Conservation (phyloP, 2,329 filamentous ascomycete species). For the Aspergillus fumigatiaffinis region DNA sequence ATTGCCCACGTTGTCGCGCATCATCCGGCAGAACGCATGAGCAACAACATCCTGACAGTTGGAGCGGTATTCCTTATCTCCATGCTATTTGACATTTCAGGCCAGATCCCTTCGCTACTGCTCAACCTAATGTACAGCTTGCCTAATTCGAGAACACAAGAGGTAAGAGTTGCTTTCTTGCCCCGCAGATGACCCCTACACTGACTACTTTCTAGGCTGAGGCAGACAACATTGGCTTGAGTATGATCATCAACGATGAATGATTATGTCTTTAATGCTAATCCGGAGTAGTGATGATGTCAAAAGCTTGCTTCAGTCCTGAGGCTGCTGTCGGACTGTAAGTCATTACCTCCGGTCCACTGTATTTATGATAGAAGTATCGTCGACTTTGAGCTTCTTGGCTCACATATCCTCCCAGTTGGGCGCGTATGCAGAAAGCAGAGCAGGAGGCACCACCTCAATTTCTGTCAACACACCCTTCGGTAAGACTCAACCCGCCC, state of each 20-base stretch:
- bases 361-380: background rate
- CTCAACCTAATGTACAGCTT: conserved; percentile 49
- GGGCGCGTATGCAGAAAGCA: conserved; percentile 49
- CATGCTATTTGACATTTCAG: conserved; percentile 39
- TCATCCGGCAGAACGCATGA: conserved; percentile 54
- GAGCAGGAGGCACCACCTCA: conserved; percentile 49
- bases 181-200: background rate
- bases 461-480: conserved; percentile 59
- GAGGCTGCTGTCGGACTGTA: conserved; percentile 51
- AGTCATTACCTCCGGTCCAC: conserved; percentile 8
- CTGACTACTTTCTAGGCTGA: conserved; percentile 41
- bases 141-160: conserved; percentile 56
- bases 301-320: conserved; percentile 58
- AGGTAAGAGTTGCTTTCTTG: conserved; percentile 33
- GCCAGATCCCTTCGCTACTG: conserved; percentile 36
- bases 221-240: conserved; percentile 59
- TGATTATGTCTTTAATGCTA: conserved; percentile 5
- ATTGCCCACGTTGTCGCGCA: conserved; percentile 61
- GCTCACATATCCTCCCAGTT: conserved; percentile 26
- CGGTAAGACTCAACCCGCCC: conserved; percentile 24
- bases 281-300: conserved; percentile 54
- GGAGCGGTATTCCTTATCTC: conserved; percentile 25
- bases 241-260: conserved; percentile 22
- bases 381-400: background rate
- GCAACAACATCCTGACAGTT: conserved; percentile 34